These are phyloP conservation scores for Hirsutella minnesotensis DNA, from an alignment of 2,329 filamentous ascomycete genomes.

Conservation along the genomic window DNA sequence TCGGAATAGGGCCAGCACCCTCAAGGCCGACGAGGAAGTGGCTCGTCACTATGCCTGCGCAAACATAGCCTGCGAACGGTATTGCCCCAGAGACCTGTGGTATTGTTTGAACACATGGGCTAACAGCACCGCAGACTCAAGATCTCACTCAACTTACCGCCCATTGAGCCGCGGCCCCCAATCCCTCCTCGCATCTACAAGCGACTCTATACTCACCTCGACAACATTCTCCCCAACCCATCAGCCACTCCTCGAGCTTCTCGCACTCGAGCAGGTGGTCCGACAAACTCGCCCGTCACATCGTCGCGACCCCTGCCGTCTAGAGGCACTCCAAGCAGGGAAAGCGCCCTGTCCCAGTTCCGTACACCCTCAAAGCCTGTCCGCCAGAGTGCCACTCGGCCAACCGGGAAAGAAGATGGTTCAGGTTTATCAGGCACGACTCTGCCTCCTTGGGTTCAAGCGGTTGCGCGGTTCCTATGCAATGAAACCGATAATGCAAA, in stretches of 20 bases:
- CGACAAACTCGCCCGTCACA: slow-evolving; percentile 18
- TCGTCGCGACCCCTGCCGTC: slow-evolving; percentile 23
- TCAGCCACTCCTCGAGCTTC: slow-evolving; percentile 18
- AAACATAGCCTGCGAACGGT: slow-evolving; percentile 83
- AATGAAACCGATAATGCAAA: slow-evolving; percentile 45
- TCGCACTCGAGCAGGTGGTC: slow-evolving; percentile 20
- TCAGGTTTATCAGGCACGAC: slow-evolving; percentile 16
- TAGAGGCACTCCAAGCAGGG: slow-evolving; percentile 34
- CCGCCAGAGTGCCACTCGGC: slow-evolving; percentile 28
- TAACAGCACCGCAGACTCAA: slow-evolving; percentile 47
- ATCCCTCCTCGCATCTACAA: slow-evolving; percentile 73
- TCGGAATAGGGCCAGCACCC: slow-evolving; percentile 58
- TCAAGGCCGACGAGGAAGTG: slow-evolving; percentile 80
- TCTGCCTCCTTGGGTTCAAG: slow-evolving; percentile 57
- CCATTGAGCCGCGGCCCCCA: slow-evolving; percentile 63
- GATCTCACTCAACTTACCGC: slow-evolving; percentile 62
- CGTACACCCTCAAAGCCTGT: slow-evolving; percentile 21
- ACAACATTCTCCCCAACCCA: slow-evolving; percentile 50
- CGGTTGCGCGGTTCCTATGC: slow-evolving; percentile 53
- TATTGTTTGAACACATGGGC: neutral
- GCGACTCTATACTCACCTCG: slow-evolving; percentile 70
- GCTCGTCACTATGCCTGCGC: slow-evolving; percentile 76
- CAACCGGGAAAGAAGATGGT: slow-evolving; percentile 18
- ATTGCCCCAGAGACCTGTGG: slow-evolving; percentile 4
- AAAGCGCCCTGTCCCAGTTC: slow-evolving; percentile 29